phyloP scores from a whole-genome alignment of 108 stramenopile species.

The Nitzschia sp. region DNA sequence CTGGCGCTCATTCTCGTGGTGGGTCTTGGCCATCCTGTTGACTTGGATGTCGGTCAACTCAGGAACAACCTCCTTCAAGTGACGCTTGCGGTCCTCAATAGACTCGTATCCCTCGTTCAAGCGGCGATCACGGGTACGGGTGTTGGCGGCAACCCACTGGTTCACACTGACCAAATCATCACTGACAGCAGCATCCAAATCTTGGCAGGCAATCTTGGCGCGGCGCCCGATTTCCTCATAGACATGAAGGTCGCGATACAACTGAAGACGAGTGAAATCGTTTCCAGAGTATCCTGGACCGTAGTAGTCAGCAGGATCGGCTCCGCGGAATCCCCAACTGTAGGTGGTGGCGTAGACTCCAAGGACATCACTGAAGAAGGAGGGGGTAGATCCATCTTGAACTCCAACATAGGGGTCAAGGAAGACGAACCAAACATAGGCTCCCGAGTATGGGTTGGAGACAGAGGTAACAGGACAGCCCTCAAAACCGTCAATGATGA shows the following conservation, averaged over 20 bases:
- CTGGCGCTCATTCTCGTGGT: background rate
- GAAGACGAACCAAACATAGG: constrained; percentile 31
- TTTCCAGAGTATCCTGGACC: constrained; percentile 9
- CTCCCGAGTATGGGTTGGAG: constrained; percentile 24
- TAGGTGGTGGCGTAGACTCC: constrained; percentile 32
- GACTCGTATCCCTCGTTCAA: constrained; percentile 3
- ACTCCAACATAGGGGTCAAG: constrained; percentile 28
- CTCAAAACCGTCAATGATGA: constrained; percentile 20
- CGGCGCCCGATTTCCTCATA: constrained; percentile 39
- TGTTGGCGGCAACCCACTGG: constrained; percentile 15
- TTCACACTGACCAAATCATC: constrained; percentile 17
- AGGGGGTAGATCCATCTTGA: constrained; percentile 4
- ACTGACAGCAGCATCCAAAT: constrained; percentile 6
- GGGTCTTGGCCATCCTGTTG: background rate
- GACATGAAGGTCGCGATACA: constrained; percentile 34
- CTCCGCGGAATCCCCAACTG: constrained; percentile 37
- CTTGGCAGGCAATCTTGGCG: constrained; percentile 35
- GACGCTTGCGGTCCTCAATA: constrained; percentile 9
- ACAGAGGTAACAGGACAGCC: constrained; percentile 25
- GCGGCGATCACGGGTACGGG: constrained; percentile 5
- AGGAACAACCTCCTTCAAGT: constrained; percentile 17
- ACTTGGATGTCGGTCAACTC: constrained; percentile 7
- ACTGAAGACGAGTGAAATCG: constrained; percentile 34
- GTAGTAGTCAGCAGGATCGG: constrained; percentile 34
- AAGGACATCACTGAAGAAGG: constrained; percentile 32